Conservation (phyloP, 129 eudicot species). For the Flaveria linearis region DNA sequence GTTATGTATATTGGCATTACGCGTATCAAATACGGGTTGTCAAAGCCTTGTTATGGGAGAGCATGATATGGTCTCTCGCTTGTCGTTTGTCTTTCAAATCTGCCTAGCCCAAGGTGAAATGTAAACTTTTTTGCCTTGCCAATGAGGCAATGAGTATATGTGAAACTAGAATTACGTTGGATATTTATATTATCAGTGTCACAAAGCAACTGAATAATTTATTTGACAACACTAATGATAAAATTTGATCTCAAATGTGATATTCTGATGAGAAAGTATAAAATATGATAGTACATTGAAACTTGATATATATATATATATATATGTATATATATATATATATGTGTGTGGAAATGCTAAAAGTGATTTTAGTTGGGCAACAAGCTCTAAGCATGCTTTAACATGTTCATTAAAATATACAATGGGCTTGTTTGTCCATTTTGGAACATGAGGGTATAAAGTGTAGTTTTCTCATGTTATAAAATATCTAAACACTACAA, state of each 20-base stretch:
- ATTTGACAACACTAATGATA: not conserved
- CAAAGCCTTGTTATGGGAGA: not conserved
- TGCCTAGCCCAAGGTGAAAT: not conserved
- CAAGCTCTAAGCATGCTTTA: not conserved
- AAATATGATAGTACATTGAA: not conserved
- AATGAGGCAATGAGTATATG: no score
- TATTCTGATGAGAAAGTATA: not conserved
- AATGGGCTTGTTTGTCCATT: not conserved
- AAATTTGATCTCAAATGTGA: not conserved
- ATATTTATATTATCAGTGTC: not conserved
- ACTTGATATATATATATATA: no score
- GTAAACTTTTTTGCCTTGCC: not conserved
- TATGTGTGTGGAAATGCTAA: not conserved
- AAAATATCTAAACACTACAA: conserved; percentile 10
- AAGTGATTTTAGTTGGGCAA: not conserved
- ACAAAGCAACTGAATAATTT: not conserved
- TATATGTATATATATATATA: no score
- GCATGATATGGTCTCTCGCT: not conserved
- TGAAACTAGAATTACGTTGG: no score
- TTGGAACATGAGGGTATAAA: not conserved
- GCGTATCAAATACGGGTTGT: not conserved
- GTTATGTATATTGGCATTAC: not conserved
- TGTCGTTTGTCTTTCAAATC: not conserved
- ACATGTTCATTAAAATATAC: not conserved
- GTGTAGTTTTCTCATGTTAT: not conserved